A percentile compares a stretch with the other conserved stretches of the same genome.
Evolutionary conservation across 768 basidiomycete species (phyloP).

Genomic region (Boletus rubescentipes): DNA sequence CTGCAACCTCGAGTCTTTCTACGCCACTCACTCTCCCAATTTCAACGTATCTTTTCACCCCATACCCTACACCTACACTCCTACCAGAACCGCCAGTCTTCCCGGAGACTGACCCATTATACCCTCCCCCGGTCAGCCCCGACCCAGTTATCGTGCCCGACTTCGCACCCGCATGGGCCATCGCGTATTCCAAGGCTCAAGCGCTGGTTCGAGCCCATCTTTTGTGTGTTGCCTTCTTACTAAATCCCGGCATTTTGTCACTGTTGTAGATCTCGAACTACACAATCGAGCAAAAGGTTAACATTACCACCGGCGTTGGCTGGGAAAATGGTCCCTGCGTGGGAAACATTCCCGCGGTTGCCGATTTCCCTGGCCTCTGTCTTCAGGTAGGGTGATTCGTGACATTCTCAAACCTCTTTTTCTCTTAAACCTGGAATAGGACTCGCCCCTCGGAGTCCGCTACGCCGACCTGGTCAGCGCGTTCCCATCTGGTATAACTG

Average conservation of each 20-base stretch:
- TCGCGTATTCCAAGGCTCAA: slow-evolving; percentile 59
- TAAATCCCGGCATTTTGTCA: background rate
- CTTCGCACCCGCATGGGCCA: slow-evolving; percentile 53
- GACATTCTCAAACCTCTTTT: background rate
- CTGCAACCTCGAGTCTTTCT: background rate
- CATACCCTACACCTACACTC: slow-evolving; percentile 62
- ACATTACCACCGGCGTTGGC: slow-evolving; percentile 58
- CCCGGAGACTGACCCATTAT: slow-evolving; percentile 51
- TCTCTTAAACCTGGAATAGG: slow-evolving; percentile 34
- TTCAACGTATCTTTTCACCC: slow-evolving; percentile 46
- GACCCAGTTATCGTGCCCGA: slow-evolving; percentile 42
- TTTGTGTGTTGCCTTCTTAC: background rate
- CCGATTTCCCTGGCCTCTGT: slow-evolving; percentile 64
- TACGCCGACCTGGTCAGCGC: slow-evolving; percentile 68
- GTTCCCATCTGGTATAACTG: slow-evolving; percentile 84
- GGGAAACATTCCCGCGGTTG: slow-evolving; percentile 60
- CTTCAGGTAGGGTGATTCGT: slow-evolving; percentile 48
- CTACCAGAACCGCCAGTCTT: slow-evolving; percentile 52
- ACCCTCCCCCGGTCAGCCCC: slow-evolving; percentile 53
- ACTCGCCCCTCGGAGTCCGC: slow-evolving; percentile 79
- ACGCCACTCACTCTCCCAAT: slow-evolving; percentile 38
- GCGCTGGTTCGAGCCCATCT: slow-evolving; percentile 40
- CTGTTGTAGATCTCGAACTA: slow-evolving; percentile 42
- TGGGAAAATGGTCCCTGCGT: slow-evolving; percentile 61
- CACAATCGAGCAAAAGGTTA: slow-evolving; percentile 64